phyloP scores from a whole-genome alignment of 108 stramenopile species.

The Cyclostephanos invisitatus region DNA sequence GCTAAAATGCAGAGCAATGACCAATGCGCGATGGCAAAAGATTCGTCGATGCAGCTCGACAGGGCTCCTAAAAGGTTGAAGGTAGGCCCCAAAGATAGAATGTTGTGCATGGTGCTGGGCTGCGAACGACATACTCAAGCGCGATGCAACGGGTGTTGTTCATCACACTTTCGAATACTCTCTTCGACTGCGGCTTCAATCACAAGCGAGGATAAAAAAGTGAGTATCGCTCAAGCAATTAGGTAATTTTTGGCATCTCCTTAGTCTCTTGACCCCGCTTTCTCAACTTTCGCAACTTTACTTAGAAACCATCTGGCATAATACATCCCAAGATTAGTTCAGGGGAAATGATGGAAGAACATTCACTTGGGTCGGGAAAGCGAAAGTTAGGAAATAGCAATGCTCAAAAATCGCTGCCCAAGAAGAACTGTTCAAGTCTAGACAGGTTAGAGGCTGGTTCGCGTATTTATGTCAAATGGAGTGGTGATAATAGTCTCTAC shows the following conservation, averaged over 20 bases:
- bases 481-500: constrained; percentile 25
- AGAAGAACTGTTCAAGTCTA: not conserved
- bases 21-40: not conserved
- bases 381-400: not conserved
- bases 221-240: not conserved
- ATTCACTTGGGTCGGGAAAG: not conserved
- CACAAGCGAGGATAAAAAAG: not conserved
- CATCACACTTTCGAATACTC: constrained; percentile 17
- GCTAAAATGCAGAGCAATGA: constrained; percentile 5
- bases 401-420: not conserved
- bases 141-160: constrained; percentile 23
- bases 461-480: constrained; percentile 36
- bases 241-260: not conserved
- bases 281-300: not conserved
- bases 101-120: constrained; percentile 20
- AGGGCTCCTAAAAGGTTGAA: constrained; percentile 12
- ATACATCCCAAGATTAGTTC: constrained; percentile 1
- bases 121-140: constrained; percentile 28
- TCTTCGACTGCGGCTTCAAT: constrained; percentile 12
- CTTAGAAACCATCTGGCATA: not conserved
- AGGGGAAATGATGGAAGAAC: not conserved
- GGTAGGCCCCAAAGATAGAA: constrained; percentile 20
- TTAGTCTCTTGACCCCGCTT: not conserved
- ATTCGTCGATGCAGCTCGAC: constrained; percentile 1
- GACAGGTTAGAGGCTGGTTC: constrained; percentile 11